These are phyloP conservation scores for Lichenothelia convexa DNA, from an alignment of 495 filamentous ascomycete genomes.

Conservation along the genomic window DNA sequence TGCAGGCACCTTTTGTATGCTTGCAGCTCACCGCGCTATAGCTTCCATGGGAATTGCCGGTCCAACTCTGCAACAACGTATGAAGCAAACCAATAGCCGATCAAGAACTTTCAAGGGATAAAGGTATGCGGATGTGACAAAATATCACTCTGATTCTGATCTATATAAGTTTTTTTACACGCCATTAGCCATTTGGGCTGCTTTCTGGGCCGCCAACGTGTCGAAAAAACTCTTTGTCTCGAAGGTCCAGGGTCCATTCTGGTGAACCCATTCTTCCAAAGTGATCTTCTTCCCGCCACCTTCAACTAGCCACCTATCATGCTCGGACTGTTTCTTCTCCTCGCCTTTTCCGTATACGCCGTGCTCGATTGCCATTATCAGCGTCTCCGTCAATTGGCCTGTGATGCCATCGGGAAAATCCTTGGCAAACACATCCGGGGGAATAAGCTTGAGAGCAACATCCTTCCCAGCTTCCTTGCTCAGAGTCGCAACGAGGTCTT, in stretches of 20 bases:
- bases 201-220: too few species aligned
- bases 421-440: background rate
- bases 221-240: too few species aligned
- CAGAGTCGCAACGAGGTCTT: slow-evolving; percentile 5
- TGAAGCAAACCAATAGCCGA: too few species aligned
- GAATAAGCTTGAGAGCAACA: slow-evolving; percentile 5
- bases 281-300: slow-evolving; percentile 2
- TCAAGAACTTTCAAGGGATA: too few species aligned
- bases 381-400: slow-evolving; percentile 8
- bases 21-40: too few species aligned
- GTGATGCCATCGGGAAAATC: slow-evolving; percentile 3
- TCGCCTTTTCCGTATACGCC: slow-evolving; percentile 10
- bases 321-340: slow-evolving; percentile 7
- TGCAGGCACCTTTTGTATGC: too few species aligned
- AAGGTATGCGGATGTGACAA: too few species aligned
- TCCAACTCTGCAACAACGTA: too few species aligned
- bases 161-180: too few species aligned
- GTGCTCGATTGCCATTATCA: slow-evolving; percentile 6
- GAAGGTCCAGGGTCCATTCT: slow-evolving; percentile 9
- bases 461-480: slow-evolving; percentile 4
- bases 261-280: slow-evolving; percentile 4
- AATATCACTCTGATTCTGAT: too few species aligned
- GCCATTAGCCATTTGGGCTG: too few species aligned
- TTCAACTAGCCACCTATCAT: slow-evolving; percentile 9
- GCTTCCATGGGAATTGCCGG: too few species aligned